Percentiles rank a stretch among this genome's conserved stretches.
Conservation (phyloP, 768 basidiomycete species). For the Favolaschia claudopus region DNA sequence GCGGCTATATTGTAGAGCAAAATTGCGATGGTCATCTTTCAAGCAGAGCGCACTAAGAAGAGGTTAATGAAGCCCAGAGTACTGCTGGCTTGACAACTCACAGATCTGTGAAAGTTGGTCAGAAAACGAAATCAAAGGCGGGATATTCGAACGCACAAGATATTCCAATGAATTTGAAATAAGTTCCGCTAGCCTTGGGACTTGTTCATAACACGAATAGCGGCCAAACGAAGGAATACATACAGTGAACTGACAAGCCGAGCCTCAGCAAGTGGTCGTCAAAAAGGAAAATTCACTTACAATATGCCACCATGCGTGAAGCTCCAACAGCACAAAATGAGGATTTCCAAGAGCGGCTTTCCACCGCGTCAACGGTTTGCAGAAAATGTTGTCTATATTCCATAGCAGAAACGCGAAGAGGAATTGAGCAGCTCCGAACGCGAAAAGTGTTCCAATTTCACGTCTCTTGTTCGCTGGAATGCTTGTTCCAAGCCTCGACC, state of each 20-base stretch:
- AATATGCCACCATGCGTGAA: constrained; percentile 81
- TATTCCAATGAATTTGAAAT: constrained; percentile 60
- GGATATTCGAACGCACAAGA: constrained; percentile 49
- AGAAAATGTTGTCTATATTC: constrained; percentile 86
- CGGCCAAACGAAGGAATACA: background rate
- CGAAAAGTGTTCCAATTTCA: constrained; percentile 54
- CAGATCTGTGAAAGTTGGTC: constrained; percentile 44
- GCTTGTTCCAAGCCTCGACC: constrained; percentile 44
- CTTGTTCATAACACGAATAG: background rate
- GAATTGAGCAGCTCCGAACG: constrained; percentile 63
- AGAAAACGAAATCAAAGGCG: background rate
- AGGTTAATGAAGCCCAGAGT: constrained; percentile 34
- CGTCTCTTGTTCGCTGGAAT: constrained; percentile 53
- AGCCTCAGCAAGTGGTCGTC: background rate
- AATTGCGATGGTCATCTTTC: constrained; percentile 65
- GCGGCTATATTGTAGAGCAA: constrained; percentile 46
- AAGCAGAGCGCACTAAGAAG: constrained; percentile 59
- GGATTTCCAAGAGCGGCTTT: constrained; percentile 71
- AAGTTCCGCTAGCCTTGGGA: constrained; percentile 55
- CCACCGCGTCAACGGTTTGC: constrained; percentile 61
- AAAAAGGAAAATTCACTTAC: constrained; percentile 48
- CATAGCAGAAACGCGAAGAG: constrained; percentile 73
- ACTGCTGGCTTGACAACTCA: constrained; percentile 32
- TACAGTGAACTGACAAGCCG: constrained; percentile 11
- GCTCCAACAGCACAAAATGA: constrained; percentile 70